A percentile compares a stretch with the other conserved stretches of the same genome.
phyloP scores from a whole-genome alignment of 2,329 filamentous ascomycete genomes.

The Diaporthe destruens region DNA sequence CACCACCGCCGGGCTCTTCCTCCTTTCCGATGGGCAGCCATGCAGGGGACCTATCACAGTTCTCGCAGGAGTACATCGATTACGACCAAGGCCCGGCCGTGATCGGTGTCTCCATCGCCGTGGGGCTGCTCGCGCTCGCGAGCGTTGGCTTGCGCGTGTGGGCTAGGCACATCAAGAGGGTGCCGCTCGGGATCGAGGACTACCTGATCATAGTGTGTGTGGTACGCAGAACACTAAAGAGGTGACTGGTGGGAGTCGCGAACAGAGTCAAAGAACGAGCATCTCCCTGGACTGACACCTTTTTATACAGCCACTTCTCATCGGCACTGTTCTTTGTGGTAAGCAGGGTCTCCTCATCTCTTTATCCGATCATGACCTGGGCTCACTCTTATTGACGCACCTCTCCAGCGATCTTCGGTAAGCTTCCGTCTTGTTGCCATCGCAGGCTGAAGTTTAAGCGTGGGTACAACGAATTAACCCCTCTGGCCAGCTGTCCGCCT shows the following conservation, averaged over 20 bases:
- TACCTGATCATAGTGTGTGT: conserved; percentile 29
- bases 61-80: conserved; percentile 32
- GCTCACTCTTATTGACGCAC: neutral
- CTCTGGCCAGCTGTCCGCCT: conserved; percentile 8
- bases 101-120: conserved; percentile 25
- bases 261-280: neutral
- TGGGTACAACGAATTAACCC: neutral
- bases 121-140: conserved; percentile 24
- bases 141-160: conserved; percentile 13
- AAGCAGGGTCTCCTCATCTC: neutral
- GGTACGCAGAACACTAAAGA: conserved; percentile 2
- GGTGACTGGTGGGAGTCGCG: neutral
- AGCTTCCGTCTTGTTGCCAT: neutral
- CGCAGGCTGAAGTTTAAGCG: neutral
- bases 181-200: conserved; percentile 26
- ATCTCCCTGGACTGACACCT: neutral
- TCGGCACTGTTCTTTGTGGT: conserved; percentile 24
- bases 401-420: conserved; percentile 16
- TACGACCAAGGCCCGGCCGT: conserved; percentile 10
- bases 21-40: conserved; percentile 14
- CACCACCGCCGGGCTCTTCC: neutral
- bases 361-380: neutral
- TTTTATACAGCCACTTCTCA: conserved; percentile 12
- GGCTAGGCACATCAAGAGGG: conserved; percentile 31
- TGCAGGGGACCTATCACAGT: conserved; percentile 26